A percentile compares a stretch with the other conserved stretches of the same genome.
phyloP scores from a whole-genome alignment of 2,329 filamentous ascomycete genomes.

The Botrytis tulipae region DNA sequence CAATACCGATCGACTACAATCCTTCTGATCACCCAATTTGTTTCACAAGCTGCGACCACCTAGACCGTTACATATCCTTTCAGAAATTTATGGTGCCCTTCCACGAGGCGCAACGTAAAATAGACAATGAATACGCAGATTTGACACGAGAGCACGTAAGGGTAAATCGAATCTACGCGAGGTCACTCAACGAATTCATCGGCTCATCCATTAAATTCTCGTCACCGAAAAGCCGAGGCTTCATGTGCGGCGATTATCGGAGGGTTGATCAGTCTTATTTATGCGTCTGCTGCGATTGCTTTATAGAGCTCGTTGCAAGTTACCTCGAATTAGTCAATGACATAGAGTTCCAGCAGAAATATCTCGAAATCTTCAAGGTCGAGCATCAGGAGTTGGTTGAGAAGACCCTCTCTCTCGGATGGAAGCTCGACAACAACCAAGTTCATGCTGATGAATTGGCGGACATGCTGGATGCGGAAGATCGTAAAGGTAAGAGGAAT shows the following conservation, averaged over 20 bases:
- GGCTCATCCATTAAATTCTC: not conserved
- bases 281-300: not conserved
- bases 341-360: no score
- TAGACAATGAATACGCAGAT: rapidly evolving
- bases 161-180: not conserved
- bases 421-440: not conserved
- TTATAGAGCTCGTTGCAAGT: not conserved
- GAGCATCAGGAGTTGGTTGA: not conserved
- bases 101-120: not conserved
- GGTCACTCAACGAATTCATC: not conserved
- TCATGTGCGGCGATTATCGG: no score
- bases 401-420: not conserved
- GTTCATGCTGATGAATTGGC: not conserved
- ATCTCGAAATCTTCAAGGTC: not conserved
- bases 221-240: not conserved
- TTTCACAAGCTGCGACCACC: not conserved
- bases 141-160: not conserved
- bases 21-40: not conserved
- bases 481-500: not conserved
- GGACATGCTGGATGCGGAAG: not conserved
- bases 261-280: no score
- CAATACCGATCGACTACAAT: not conserved
- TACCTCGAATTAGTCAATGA: not conserved
- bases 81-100: not conserved
- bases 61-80: not conserved